Evolutionary conservation across 345 rosid genomes (phyloP), one percentile per base, ranked within the genome.

Genomic region (Stellera chamaejasme): DNA sequence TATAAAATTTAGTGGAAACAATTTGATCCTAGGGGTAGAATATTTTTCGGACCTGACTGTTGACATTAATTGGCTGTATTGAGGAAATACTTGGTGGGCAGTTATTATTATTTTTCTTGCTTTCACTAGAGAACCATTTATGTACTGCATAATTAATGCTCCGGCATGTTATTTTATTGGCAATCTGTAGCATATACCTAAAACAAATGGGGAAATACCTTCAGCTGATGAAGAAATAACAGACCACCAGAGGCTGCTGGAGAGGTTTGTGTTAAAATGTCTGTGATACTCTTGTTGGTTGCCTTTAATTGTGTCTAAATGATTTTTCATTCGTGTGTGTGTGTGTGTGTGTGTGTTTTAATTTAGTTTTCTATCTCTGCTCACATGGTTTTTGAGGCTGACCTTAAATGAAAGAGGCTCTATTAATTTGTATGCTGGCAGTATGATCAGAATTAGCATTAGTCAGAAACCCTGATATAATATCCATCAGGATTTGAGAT

Each of bases 241-340:
- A 46, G 80, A 77, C 60, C 91, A 81, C 73, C 85, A 84, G 64
- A 75, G 91, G 64, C 79, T 84, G 52, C 78, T 84, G 11, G 79
- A 80, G 51, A 77, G 82, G 82, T 79, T 74, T 42, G 55, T 47
- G 5, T 63, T 47, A 3, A 59, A 62, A 53, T 45, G 27, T 46
- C 48, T 51, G 15, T 62, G 48, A 10, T 45, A 15, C 5, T 61
- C 9, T n/a, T 15, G 45, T 11, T 56, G 32, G 23, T 56, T 48
- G 41, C 14, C 25, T 50, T 36, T 19, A 39, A 10, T 14, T 46
- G 15, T 48, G 13, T 49, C 10, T 49, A 32, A 11, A 11, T 10
- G 6, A 16, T 49, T 39, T 48, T 6, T 7, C 8, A 7, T 47
- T 58, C n/a, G 3, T 44, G 7, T 10, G 23, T 42, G 25, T 32